Conservation (phyloP, 495 filamentous ascomycete genomes). For the Viridothelium virens region DNA sequence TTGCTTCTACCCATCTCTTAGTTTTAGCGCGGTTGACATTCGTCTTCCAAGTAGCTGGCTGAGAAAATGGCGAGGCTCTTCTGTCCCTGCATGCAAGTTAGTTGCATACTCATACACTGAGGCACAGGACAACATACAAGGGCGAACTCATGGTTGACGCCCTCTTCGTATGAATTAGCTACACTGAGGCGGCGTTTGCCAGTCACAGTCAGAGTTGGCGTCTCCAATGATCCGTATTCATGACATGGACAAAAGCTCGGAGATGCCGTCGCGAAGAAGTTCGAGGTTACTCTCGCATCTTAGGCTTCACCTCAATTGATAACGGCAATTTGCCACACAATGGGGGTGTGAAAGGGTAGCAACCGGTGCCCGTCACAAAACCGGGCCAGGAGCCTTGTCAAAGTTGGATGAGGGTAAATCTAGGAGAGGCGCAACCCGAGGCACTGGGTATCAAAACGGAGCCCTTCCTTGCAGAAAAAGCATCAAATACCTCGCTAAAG, state of each 20-base stretch:
- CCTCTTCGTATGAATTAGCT: too few species aligned
- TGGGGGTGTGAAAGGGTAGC: not conserved
- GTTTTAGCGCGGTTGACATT: constrained; percentile 90
- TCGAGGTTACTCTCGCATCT: not conserved
- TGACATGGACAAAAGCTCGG: not conserved
- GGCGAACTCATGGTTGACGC: not conserved
- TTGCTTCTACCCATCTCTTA: constrained; percentile 90
- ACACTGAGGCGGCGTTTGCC: not conserved
- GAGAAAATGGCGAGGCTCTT: constrained; percentile 29
- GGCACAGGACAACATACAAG: not conserved
- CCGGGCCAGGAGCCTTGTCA: not conserved
- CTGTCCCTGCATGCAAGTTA: constrained; percentile 1
- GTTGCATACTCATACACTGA: not conserved
- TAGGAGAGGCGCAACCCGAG: not conserved
- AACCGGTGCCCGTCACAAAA: not conserved
- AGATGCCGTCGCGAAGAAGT: not conserved
- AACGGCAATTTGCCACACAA: not conserved
- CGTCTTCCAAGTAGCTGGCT: constrained; percentile 55
- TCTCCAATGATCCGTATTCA: not conserved
- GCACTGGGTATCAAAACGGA: too few species aligned
- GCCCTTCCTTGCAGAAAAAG: too few species aligned
- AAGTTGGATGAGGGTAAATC: not conserved
- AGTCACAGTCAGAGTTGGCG: not conserved
- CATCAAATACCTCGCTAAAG: too few species aligned
- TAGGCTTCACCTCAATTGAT: not conserved